These are phyloP conservation scores for Kingdonia uniflora DNA, from an alignment of 164 flowering plant species.

Conservation along the genomic window DNA sequence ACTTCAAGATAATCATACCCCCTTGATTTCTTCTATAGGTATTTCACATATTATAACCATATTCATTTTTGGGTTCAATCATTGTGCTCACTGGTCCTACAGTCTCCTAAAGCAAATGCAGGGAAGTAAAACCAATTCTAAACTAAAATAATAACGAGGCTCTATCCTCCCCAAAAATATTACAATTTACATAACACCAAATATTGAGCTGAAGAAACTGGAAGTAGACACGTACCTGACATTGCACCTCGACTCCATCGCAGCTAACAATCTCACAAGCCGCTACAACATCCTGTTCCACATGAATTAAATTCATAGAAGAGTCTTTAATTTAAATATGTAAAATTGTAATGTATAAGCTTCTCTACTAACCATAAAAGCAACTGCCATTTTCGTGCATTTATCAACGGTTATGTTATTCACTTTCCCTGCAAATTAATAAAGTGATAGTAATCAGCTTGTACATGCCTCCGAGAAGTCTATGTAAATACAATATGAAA, in stretches of 20 bases:
- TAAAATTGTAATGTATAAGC: too few species aligned
- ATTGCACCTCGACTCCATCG: conserved; percentile 89
- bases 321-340: too few species aligned
- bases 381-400: conserved; percentile 88
- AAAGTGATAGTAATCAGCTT: conserved; percentile 7
- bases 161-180: too few species aligned
- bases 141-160: too few species aligned
- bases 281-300: conserved; percentile 85
- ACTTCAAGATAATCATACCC: too few species aligned
- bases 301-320: conserved; percentile 4
- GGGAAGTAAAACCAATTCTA: too few species aligned
- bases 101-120: too few species aligned
- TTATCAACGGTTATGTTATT: conserved; percentile 95
- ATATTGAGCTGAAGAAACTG: not conserved
- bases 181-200: not conserved
- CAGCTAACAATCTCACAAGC: conserved; percentile 98
- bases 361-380: conserved; percentile 58
- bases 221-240: conserved; percentile 50
- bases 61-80: too few species aligned
- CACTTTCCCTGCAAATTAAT: conserved; percentile 69
- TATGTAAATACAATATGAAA: not conserved
- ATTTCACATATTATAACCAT: too few species aligned
- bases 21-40: too few species aligned
- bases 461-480: not conserved
- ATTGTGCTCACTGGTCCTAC: too few species aligned